Conservation (phyloP, 148 eudicot genomes). For the Camellia granthamiana region DNA sequence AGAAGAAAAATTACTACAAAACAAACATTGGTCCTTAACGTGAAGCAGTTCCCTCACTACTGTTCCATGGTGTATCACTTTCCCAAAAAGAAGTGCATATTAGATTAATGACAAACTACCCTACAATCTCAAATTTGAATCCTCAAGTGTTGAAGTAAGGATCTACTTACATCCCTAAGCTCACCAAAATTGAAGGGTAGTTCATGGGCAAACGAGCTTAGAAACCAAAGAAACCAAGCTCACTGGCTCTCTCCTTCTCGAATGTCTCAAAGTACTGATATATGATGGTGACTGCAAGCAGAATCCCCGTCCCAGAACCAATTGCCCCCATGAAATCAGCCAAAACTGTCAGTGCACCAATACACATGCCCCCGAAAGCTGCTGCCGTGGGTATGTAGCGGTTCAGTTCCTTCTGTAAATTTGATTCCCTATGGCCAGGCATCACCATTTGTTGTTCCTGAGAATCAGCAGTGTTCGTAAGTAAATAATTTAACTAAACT, state of each 20-base stretch:
- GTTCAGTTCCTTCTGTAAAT: conserved; percentile 82
- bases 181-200: not conserved
- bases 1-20: too few species aligned
- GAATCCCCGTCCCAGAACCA: conserved; percentile 84
- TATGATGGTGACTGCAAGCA: conserved; percentile 82
- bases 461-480: not conserved
- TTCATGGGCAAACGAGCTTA: conserved; percentile 15
- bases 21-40: not conserved
- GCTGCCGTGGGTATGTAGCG: conserved; percentile 93
- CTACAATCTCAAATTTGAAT: not conserved
- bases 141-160: not conserved
- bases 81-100: not conserved
- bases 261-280: conserved; percentile 87
- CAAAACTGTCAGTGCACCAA: conserved; percentile 78
- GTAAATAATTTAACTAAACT: too few species aligned
- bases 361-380: conserved; percentile 85
- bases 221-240: conserved; percentile 84
- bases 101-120: not conserved
- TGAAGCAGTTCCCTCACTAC: not conserved
- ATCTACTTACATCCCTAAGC: conserved; percentile 2
- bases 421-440: conserved; percentile 86
- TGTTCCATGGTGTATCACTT: not conserved
- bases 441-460: conserved; percentile 98
- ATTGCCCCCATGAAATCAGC: conserved; percentile 97
- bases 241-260: conserved; percentile 86